Conservation (phyloP, 768 basidiomycete genomes). For the Tricholoma sp. region DNA sequence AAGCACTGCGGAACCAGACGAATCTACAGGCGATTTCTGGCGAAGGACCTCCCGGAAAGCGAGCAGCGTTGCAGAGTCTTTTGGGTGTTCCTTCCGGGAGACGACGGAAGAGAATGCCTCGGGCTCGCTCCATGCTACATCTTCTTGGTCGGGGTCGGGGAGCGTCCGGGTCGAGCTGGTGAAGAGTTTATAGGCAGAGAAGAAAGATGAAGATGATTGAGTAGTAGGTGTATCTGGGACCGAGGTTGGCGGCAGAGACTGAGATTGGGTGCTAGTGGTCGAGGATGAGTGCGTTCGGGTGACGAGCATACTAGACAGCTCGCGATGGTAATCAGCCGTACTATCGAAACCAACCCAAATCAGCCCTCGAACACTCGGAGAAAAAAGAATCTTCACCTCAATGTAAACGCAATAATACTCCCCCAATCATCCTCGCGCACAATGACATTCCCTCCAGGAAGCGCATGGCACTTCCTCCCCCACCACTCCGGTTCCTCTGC, state of each 20-base stretch:
- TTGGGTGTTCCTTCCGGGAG: slow-evolving; percentile 57
- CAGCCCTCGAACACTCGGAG: neutral
- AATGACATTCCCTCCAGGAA: slow-evolving; percentile 63
- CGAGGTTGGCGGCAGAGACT: neutral
- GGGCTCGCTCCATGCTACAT: slow-evolving; percentile 52
- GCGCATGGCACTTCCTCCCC: slow-evolving; percentile 50
- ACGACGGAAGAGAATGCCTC: slow-evolving; percentile 59
- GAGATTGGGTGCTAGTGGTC: slow-evolving; percentile 5
- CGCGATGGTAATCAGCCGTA: slow-evolving; percentile 53
- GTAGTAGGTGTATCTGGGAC: slow-evolving; percentile 8
- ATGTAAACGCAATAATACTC: slow-evolving; percentile 71
- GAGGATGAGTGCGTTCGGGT: slow-evolving; percentile 21
- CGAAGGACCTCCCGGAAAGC: slow-evolving; percentile 60
- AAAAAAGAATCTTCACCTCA: slow-evolving; percentile 42
- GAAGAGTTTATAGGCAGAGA: slow-evolving; percentile 48
- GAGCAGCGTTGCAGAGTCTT: slow-evolving; percentile 52
- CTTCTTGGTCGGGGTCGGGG: slow-evolving; percentile 59
- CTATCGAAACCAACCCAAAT: slow-evolving; percentile 28
- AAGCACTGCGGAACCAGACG: slow-evolving; percentile 2
- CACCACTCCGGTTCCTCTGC: slow-evolving; percentile 63
- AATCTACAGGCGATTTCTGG: slow-evolving; percentile 40
- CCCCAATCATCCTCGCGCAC: slow-evolving; percentile 72
- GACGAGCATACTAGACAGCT: slow-evolving; percentile 35
- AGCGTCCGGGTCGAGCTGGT: slow-evolving; percentile 30
- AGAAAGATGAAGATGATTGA: slow-evolving; percentile 39